Base-by-base conservation (phyloP, 305 asterid species). In the Euphrasia arctica region DNA sequence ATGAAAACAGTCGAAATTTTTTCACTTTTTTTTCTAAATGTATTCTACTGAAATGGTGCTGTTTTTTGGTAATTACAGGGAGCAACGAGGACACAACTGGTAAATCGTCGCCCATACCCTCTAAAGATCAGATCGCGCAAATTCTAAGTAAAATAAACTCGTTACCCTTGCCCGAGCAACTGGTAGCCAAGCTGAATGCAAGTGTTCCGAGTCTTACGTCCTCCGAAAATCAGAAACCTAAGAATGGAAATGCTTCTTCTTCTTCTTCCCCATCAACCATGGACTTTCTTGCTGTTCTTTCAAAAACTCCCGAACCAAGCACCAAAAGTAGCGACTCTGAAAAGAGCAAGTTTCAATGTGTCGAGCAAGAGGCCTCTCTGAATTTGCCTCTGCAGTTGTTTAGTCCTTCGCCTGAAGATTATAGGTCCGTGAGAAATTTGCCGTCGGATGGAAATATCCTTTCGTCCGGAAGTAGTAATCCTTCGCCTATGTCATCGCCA, bases 391-490 rank as follows among this genome's bases (percentile, higher is more conserved):
- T 87, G 50, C 89, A 80, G 77, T 83, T 85, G 56, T 87, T 82
- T 72, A 79, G 78, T 69, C 76, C 85, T 69, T 88, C 94, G 0
- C 84, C 91, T 13, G 95, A 85, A 72, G 84, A 79, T 66, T 65
- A 70, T 75, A 65, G 75, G 74, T 70, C 76, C 14, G 77, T 82
- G 18, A 83, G 75, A 57, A 39, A 39, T 8, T 66, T 70, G 48
- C 79, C 82, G 13, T 68, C 82, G 29, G 79, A 76, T 73, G 65
- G 75, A 68, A 80, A 80, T 62, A 78, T 78, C 60, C 73, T 77
- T 77, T 90, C 97, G 12, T 82, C 95, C 36, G 78, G 78, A 62
- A 85, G 91, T 72, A 90, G 94, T 69, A 85, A 79, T 67, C 96
- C 95, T 34, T 81, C 90, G 1, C 95, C 91, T 57, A 58, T 85